These are phyloP conservation scores for Jatropha curcas DNA, from an alignment of 345 rosid species.

Conservation along the genomic window DNA sequence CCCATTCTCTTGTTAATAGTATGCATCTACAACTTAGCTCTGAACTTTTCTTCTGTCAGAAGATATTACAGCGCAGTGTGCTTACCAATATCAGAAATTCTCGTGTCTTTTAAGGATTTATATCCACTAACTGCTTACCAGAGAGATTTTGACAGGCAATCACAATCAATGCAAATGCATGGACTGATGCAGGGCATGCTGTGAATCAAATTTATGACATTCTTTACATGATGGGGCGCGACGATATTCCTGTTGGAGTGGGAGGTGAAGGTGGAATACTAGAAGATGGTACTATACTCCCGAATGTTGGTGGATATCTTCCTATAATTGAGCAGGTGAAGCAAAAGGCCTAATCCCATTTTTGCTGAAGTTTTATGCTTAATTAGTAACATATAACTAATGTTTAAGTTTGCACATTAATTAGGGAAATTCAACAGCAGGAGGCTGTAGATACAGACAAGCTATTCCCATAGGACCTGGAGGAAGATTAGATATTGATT, in stretches of 20 bases:
- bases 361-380: not conserved
- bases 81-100: too few species aligned
- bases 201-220: constrained; percentile 83
- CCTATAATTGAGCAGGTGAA: constrained; percentile 87
- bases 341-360: not conserved
- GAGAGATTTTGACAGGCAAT: constrained; percentile 50
- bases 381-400: not conserved
- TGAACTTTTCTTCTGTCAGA: too few species aligned
- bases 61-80: too few species aligned
- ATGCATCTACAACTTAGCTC: too few species aligned
- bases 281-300: constrained; percentile 59
- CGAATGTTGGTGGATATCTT: constrained; percentile 88
- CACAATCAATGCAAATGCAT: constrained; percentile 67
- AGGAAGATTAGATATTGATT: constrained; percentile 65
- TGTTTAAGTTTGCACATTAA: not conserved
- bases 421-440: constrained; percentile 70
- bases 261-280: constrained; percentile 93
- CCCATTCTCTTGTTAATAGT: too few species aligned
- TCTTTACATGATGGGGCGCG: constrained; percentile 93
- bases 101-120: too few species aligned
- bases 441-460: constrained; percentile 83
- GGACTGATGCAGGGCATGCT: constrained; percentile 90
- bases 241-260: constrained; percentile 74
- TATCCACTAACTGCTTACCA: too few species aligned
- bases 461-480: constrained; percentile 71